Conservation (phyloP, 176 grass and related monocot species). For the Avena insularis region DNA sequence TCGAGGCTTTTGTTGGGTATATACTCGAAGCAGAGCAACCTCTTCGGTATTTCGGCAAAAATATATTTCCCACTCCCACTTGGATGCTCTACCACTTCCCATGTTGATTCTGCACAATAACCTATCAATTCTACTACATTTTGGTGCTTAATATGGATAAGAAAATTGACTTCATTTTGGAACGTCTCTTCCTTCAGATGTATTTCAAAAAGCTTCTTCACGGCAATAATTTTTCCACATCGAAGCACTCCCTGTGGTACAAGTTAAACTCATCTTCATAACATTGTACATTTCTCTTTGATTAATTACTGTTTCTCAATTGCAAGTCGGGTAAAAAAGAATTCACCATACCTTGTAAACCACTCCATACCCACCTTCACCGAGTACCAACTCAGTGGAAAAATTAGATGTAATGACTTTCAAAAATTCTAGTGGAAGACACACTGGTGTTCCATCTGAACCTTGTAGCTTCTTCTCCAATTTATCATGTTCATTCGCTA, state of each 20-base stretch:
- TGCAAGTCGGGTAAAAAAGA: not conserved
- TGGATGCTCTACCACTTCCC: not conserved
- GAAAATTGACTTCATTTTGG: not conserved
- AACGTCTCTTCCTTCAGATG: not conserved
- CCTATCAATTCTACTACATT: not conserved
- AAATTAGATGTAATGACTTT: no score
- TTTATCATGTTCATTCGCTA: not conserved
- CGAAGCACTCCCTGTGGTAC: not conserved
- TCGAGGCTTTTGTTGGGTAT: not conserved
- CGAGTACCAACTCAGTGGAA: no score
- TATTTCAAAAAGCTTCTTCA: not conserved
- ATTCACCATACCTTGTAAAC: not conserved
- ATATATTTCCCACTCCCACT: not conserved
- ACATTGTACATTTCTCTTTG: not conserved
- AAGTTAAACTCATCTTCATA: not conserved
- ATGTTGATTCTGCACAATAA: not conserved
- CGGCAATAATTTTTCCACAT: not conserved
- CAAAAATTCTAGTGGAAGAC: no score
- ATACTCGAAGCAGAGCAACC: conserved; percentile 10
- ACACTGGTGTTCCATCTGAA: not conserved
- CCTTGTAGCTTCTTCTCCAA: not conserved
- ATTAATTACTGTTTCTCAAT: not conserved
- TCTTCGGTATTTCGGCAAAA: not conserved
- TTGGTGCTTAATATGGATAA: not conserved
- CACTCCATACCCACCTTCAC: no score